Evolutionary conservation across 2,329 filamentous ascomycete genomes (phyloP), one percentile per base, ranked within the genome.

Genomic region (Coccinonectria pachysandricola): DNA sequence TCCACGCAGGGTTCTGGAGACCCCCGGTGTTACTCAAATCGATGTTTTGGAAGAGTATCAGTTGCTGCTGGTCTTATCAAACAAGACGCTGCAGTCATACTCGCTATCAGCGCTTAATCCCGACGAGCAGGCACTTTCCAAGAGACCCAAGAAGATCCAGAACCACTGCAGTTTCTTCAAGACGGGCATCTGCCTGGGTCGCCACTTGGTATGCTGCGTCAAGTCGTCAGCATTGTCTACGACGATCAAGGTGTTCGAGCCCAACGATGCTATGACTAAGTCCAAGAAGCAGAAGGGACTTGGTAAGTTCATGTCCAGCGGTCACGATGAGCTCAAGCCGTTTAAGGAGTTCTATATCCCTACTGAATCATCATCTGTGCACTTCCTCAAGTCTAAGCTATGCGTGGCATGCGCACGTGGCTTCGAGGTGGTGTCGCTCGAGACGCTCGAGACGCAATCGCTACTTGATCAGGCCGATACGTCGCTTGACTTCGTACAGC

Each of bases 261-360:
- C 91, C 1, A 94, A 93, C 59, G 91, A 96, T 51, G 81, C 85
- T 36, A 80, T 93, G 68, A 79, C 81, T 28, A 91, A 87, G 62
- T 84, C 83, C 32, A 92, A 91, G 64, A 95, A 92, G 63, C 92
- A 94, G 52, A 91, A 87, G 47, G 88, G 91, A 11, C 78, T 98
- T 34, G 79, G 83, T 41, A 94, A 92, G 61, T 93, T 98, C 77
- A 88, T 98, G 59, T 85, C 85, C 35, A 78, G 65, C 26, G 85
- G 86, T 7, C 87, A 95, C 53, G 91, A 98, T 54, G 85, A 94
- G 43, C 71, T 98, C 37, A 92, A 92, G 59, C 84, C 88, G 8
- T 94, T 92, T 68, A 94, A 94, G 68, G 91, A 98, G 63, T 96
- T 95, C 49, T 98, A 98, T 58, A 95, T 98, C 35, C 91, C 91